phyloP scores from a whole-genome alignment of 2,329 filamentous ascomycete genomes.

The Cladosporium sp. region DNA sequence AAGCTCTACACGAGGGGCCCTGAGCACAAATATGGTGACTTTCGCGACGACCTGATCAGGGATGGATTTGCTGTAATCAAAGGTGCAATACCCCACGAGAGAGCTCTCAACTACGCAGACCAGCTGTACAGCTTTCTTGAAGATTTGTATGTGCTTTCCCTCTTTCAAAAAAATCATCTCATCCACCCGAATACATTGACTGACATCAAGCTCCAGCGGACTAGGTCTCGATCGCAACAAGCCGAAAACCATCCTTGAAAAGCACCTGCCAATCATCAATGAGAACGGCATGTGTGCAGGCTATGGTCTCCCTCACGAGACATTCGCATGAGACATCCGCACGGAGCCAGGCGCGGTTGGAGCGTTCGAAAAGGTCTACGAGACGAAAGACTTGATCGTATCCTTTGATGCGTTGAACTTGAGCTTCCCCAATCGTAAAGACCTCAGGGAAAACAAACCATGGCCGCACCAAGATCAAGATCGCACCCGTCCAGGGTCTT shows the following conservation, averaged over 20 bases:
- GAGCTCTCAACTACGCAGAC: slow-evolving; percentile 39
- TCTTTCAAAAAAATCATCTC: not conserved
- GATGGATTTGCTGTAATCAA: slow-evolving; percentile 51
- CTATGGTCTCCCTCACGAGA: slow-evolving; percentile 42
- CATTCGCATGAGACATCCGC: slow-evolving; percentile 43
- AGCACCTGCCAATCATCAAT: slow-evolving; percentile 40
- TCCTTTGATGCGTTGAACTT: slow-evolving; percentile 53
- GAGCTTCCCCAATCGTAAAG: slow-evolving; percentile 40
- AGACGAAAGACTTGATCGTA: slow-evolving; percentile 49
- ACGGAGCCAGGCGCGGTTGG: slow-evolving; percentile 42
- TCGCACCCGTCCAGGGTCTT: slow-evolving; percentile 45
- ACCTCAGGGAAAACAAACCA: not conserved
- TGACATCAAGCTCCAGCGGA: slow-evolving; percentile 23
- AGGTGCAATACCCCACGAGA: slow-evolving; percentile 45
- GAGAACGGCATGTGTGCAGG: slow-evolving; percentile 33
- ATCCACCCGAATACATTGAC: not conserved
- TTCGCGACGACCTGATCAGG: slow-evolving; percentile 36
- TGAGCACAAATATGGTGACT: slow-evolving; percentile 30
- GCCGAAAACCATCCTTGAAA: slow-evolving; percentile 40
- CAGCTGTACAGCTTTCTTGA: slow-evolving; percentile 34
- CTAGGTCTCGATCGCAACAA: slow-evolving; percentile 41
- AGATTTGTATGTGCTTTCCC: slow-evolving; percentile 33
- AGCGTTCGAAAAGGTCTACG: slow-evolving; percentile 40
- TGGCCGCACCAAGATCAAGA: slow-evolving; percentile 45
- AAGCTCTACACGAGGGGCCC: not conserved